phyloP scores from a whole-genome alignment of 75 land plant genomes.

The Isoetes taiwanensis region DNA sequence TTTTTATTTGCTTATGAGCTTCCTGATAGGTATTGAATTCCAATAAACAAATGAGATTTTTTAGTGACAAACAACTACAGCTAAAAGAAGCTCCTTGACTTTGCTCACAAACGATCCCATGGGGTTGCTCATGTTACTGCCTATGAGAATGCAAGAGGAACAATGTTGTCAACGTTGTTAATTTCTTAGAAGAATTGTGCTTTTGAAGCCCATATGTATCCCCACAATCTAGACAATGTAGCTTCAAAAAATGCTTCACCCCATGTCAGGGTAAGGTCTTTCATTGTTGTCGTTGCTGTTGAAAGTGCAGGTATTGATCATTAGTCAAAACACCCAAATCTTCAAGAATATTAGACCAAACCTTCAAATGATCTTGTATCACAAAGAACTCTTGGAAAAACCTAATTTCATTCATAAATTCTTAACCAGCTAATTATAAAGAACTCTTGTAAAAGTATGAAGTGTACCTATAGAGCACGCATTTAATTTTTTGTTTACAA shows the following conservation, averaged over 20 bases:
- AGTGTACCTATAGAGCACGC: too few relatives aligned
- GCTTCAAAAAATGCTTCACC: conserved; percentile 69
- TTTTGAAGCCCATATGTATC: conserved; percentile 43
- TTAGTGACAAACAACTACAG: conserved; percentile 33
- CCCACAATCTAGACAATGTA: conserved; percentile 39
- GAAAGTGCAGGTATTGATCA: background rate
- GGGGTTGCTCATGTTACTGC: conserved; percentile 71
- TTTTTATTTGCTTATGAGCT: background rate
- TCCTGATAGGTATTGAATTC: background rate
- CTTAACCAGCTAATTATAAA: background rate
- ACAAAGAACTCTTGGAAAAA: too few relatives aligned
- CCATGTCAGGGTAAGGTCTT: conserved; percentile 42
- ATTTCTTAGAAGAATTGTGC: conserved; percentile 67
- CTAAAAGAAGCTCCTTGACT: conserved; percentile 54
- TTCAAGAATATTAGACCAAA: background rate
- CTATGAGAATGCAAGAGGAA: conserved; percentile 39
- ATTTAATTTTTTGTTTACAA: too few relatives aligned
- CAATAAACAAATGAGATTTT: conserved; percentile 22
- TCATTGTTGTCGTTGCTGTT: background rate
- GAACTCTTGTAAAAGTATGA: background rate
- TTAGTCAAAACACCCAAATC: background rate
- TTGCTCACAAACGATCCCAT: conserved; percentile 85
- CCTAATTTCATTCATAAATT: background rate
- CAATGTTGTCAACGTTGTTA: conserved; percentile 57
- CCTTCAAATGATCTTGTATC: too few relatives aligned